Base-by-base conservation (phyloP, 176 grass and related monocot genomes). In the Melocanna baccifera region DNA sequence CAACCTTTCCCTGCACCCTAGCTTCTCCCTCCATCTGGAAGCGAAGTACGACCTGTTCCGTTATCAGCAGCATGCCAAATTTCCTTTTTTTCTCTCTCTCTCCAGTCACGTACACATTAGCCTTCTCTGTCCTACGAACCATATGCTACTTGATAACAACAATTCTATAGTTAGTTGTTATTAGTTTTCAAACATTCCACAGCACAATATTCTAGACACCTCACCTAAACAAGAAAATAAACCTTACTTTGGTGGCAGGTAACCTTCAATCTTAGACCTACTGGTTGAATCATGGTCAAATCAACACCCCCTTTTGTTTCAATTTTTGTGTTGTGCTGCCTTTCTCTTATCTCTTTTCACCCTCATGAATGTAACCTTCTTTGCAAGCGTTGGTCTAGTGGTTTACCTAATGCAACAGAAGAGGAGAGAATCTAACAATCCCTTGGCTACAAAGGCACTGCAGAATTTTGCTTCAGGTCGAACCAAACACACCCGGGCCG, bases 401-500 rank as follows among this genome's bases (percentile, higher is more conserved):
- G 56, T 83, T 86, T 67, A 83, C 66, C 84, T 86, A 53, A 86
- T 76, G 72, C 72, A 76, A 75, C 58, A 53, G 8, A 26, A 20
- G 40, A 26, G 22, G 22, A 59, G 51, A 59, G 37, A 34, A 71
- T 45, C 18, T 47, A 7, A 13, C 42, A 23, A 22, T 83, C 84
- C 73, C 84, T 87, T 90, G 84, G 28, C 4, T 36, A 23, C 75
- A 87, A 90, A 87, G 84, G 40, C 67, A 52, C 67, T 59, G 12
- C 55, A 75, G 7, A 62, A 48, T 58, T 80, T 90, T 83, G 88
- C 88, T 90, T 90, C 37, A 52, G 84, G 88, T 90, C 58, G 65
- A 90, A 90, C 79, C 87, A 90, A 86, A 78, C 88, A 48, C n/a
- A 57, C 28, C 19, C 81, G 15, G 25, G 62, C 11, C 61, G 59